These are phyloP conservation scores for Trichoderma virens DNA, from an alignment of 495 filamentous ascomycete genomes.

Conservation along the genomic window DNA sequence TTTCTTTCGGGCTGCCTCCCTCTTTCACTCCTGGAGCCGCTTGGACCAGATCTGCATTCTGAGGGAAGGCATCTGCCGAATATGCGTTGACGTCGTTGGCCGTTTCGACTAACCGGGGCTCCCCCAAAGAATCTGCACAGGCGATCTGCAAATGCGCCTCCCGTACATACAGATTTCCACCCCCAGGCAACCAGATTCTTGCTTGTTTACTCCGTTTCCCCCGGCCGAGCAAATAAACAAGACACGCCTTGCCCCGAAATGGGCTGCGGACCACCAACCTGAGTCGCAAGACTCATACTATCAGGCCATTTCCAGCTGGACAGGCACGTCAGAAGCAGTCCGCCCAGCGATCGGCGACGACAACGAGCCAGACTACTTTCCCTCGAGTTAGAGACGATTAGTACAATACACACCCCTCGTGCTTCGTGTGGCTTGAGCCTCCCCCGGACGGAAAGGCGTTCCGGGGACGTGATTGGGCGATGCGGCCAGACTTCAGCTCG, in stretches of 20 bases:
- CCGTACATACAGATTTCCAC: too few species aligned
- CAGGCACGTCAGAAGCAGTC: not conserved
- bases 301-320: slow-evolving; percentile 1
- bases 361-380: not conserved
- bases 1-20: not conserved
- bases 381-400: not conserved
- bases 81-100: not conserved
- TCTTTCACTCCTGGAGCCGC: not conserved
- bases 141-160: not conserved
- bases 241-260: not conserved
- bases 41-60: not conserved
- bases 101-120: not conserved
- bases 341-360: not conserved
- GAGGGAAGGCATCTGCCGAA: not conserved
- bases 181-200: not conserved
- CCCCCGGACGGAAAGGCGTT: not conserved
- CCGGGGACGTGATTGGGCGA: not conserved
- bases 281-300: not conserved
- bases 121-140: not conserved
- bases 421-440: not conserved
- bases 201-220: not conserved
- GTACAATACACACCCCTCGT: too few species aligned
- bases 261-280: not conserved
- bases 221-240: not conserved
- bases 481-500: not conserved